Evolutionary conservation across 495 filamentous ascomycete species (phyloP).

Genomic region (Margaritispora aquatica): DNA sequence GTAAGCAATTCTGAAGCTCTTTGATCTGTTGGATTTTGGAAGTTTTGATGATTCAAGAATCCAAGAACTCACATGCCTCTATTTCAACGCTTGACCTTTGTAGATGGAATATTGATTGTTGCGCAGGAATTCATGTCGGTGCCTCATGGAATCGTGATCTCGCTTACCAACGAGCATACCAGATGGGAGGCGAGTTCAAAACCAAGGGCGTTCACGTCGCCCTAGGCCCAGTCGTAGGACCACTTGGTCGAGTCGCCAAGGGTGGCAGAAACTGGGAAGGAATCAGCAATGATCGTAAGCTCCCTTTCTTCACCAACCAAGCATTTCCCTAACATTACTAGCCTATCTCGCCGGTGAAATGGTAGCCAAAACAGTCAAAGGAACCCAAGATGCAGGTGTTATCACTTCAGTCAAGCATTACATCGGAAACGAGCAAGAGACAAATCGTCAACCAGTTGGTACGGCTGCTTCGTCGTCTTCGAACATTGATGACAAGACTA

Average conservation of each 20-base stretch:
- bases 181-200: constrained; percentile 54
- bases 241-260: constrained; percentile 42
- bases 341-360: constrained; percentile 33
- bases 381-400: constrained; percentile 47
- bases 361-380: constrained; percentile 38
- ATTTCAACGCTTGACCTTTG: neutral
- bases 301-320: constrained; percentile 58
- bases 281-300: constrained; percentile 53
- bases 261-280: constrained; percentile 54
- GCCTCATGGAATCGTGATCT: constrained; percentile 61
- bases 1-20: constrained; percentile 25
- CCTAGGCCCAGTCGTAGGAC: constrained; percentile 59
- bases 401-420: constrained; percentile 53
- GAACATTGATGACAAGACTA: constrained; percentile 60
- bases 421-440: constrained; percentile 62
- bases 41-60: too few species aligned
- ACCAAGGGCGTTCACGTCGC: constrained; percentile 61
- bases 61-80: neutral
- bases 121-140: constrained; percentile 69
- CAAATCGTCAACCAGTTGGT: constrained; percentile 43
- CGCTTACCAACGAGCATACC: constrained; percentile 37
- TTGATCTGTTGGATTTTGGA: neutral
- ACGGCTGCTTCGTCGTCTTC: constrained; percentile 40
- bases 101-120: constrained; percentile 39
- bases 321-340: neutral